Base-by-base conservation (phyloP, 306 rosid genomes). In the Cicer pinnatifidum region DNA sequence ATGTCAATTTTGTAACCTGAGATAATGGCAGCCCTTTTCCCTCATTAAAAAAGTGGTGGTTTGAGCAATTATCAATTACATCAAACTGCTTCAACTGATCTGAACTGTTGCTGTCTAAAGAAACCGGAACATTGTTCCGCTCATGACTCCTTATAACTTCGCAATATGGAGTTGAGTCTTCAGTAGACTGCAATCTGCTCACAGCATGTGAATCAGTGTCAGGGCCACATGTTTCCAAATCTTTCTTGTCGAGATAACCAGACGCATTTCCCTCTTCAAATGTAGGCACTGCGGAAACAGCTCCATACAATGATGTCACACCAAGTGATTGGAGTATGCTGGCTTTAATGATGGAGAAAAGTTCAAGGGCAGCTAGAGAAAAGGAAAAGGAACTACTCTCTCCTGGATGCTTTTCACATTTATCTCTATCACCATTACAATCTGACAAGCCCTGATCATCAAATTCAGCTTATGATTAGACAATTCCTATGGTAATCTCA, bases 321-420 rank as follows among this genome's bases (percentile, higher is more conserved):
- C 85, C 88, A 82, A 88, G 64, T 65, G 84, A 81, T 67, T 87
- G 88, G 76, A 88, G 80, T 68, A 95, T 76, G 73, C 86, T 82
- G 46, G 76, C 76, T 67, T 84, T 87, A 20, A 91, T 72, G 84
- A 75, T 86, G 28, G 86, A 84, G 84, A 95, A 83, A 73, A 90
- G 84, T 78, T 85, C 89, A 56, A 91, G 54, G 81, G 92, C 90
- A 15, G 89, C 93, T 81, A 63, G 96, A 69, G 97, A 82, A 85
- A 95, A 75, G 80, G 81, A 80, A 81, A 78, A 90, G 67, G 87
- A 79, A 78, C 85, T 72, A 78, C 82, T 72, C 80, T 88, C 92
- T 82, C 91, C 83, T 17, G 80, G 58, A 76, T 67, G 76, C 35
- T 71, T 83, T 73, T 75, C 79, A 69, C 80, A 80, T 54, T 78